These are phyloP conservation scores for Omphalotus guepiniiformis DNA, from an alignment of 768 basidiomycete genomes.

Conservation along the genomic window DNA sequence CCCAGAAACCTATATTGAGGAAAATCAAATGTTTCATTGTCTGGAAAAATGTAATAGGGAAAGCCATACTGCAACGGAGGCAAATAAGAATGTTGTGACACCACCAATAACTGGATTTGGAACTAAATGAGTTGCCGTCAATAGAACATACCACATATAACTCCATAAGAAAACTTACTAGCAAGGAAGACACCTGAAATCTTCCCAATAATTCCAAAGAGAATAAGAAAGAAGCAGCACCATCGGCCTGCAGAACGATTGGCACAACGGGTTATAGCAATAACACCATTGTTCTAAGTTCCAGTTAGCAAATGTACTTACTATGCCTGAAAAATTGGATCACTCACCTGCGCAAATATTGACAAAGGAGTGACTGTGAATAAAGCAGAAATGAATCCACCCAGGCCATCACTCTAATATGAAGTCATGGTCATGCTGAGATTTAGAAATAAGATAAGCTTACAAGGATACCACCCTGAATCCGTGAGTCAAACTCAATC, in stretches of 20 bases:
- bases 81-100: slow-evolving; percentile 85
- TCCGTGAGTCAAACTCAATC: slow-evolving; percentile 71
- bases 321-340: not conserved
- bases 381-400: slow-evolving; percentile 73
- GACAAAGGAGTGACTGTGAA: slow-evolving; percentile 81
- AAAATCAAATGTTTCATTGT: too few relatives aligned
- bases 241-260: slow-evolving; percentile 74
- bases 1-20: slow-evolving; percentile 43
- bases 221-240: slow-evolving; percentile 76
- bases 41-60: not conserved
- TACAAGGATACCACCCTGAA: slow-evolving; percentile 79
- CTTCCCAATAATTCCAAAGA: slow-evolving; percentile 80
- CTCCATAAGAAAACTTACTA: slow-evolving; percentile 20
- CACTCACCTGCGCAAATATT: slow-evolving; percentile 60
- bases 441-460: slow-evolving; percentile 27
- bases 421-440: slow-evolving; percentile 30
- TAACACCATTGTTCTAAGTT: slow-evolving; percentile 71
- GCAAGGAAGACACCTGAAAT: slow-evolving; percentile 81
- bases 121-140: slow-evolving; percentile 22
- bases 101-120: slow-evolving; percentile 81
- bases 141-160: not conserved
- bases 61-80: slow-evolving; percentile 50
- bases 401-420: slow-evolving; percentile 66
- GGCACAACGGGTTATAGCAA: slow-evolving; percentile 81
- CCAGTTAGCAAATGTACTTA: not conserved